A percentile compares a stretch with the other conserved stretches of the same genome.
Conservation (phyloP, 2,329 filamentous ascomycete genomes). For the Trichoderma oligosporum region DNA sequence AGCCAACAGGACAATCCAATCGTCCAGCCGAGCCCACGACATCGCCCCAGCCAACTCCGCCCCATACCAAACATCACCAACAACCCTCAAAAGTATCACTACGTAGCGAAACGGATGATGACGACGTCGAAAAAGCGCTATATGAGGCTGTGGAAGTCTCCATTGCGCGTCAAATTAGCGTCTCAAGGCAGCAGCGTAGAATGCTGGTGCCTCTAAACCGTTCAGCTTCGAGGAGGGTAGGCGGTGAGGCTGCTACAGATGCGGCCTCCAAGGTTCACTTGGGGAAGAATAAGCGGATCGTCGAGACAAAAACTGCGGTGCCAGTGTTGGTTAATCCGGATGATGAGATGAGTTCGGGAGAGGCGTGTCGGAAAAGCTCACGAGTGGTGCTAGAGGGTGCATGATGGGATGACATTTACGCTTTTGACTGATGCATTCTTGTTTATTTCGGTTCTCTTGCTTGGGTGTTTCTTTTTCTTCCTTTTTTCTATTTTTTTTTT, state of each 20-base stretch:
- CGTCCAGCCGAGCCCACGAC: background rate
- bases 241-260: background rate
- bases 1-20: slow-evolving; percentile 1
- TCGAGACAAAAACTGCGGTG: slow-evolving; percentile 40
- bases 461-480: background rate
- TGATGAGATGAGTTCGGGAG: slow-evolving; percentile 29
- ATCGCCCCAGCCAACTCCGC: background rate
- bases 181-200: slow-evolving; percentile 59
- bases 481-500: background rate
- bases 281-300: slow-evolving; percentile 29
- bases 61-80: background rate
- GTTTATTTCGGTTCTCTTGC: background rate
- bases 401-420: slow-evolving; percentile 2
- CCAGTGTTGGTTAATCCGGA: slow-evolving; percentile 45
- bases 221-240: slow-evolving; percentile 25
- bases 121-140: slow-evolving; percentile 33
- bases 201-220: slow-evolving; percentile 53
- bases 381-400: slow-evolving; percentile 49
- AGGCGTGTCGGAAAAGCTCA: slow-evolving; percentile 50
- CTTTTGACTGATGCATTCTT: slow-evolving; percentile 11
- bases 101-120: slow-evolving; percentile 9
- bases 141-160: slow-evolving; percentile 58
- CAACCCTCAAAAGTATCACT: background rate
- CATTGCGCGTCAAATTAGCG: slow-evolving; percentile 64
- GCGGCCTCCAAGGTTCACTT: slow-evolving; percentile 1